These are phyloP conservation scores for Ampelomyces quisqualis DNA, from an alignment of 2,329 filamentous ascomycete species.

Conservation along the genomic window DNA sequence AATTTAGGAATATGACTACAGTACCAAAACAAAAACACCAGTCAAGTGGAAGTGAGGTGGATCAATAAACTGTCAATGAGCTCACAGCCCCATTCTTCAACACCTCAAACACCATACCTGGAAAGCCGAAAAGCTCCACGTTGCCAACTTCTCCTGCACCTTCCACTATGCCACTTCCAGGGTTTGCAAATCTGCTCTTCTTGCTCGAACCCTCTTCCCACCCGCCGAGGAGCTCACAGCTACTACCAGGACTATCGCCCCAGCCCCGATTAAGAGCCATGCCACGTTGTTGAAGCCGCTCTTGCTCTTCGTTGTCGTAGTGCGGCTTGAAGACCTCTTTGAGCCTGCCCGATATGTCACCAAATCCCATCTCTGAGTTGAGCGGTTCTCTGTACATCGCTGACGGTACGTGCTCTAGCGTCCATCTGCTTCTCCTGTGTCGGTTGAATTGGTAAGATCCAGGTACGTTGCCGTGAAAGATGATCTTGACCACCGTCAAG, in stretches of 20 bases:
- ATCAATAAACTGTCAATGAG: slow-evolving; percentile 82
- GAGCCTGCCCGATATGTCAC: slow-evolving; percentile 65
- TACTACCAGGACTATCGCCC: slow-evolving; percentile 88
- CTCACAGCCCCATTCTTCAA: slow-evolving; percentile 89
- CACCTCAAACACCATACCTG: slow-evolving; percentile 92
- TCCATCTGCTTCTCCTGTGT: slow-evolving; percentile 86
- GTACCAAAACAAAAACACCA: neutral
- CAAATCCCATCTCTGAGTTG: slow-evolving; percentile 68
- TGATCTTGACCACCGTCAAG: slow-evolving; percentile 84
- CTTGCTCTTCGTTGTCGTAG: slow-evolving; percentile 59
- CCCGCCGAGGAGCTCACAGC: slow-evolving; percentile 62
- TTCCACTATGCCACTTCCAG: slow-evolving; percentile 44
- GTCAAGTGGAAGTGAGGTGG: neutral
- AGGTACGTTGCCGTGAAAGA: slow-evolving; percentile 91
- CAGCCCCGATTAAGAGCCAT: slow-evolving; percentile 92
- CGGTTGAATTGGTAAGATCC: slow-evolving; percentile 97
- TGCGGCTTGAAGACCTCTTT: slow-evolving; percentile 68
- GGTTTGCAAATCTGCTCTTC: slow-evolving; percentile 38
- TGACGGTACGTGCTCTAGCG: slow-evolving; percentile 57
- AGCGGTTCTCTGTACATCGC: slow-evolving; percentile 50
- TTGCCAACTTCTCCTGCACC: slow-evolving; percentile 60
- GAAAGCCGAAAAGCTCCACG: slow-evolving; percentile 90
- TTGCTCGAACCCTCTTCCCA: slow-evolving; percentile 70
- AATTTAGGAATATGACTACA: no score
- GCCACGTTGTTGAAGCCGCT: slow-evolving; percentile 55